phyloP scores from a whole-genome alignment of 1,139 yeast species.

The Cylindricascospora bacillispora region DNA sequence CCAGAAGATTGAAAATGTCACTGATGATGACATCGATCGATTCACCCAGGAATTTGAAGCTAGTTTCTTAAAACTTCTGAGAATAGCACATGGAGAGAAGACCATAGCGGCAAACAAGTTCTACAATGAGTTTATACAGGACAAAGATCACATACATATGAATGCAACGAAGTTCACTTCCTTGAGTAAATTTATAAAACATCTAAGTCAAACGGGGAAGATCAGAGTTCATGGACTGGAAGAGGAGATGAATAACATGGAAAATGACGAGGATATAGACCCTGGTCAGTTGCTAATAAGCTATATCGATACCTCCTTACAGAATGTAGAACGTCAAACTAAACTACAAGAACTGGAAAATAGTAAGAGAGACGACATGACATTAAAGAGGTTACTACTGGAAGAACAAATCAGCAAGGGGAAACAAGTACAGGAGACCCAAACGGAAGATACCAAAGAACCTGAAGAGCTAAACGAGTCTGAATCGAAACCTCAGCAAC shows the following conservation, averaged over 20 bases:
- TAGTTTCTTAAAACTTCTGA: conserved; percentile 54
- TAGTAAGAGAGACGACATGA: conserved; percentile 32
- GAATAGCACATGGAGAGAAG: conserved; percentile 71
- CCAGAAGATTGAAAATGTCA: conserved; percentile 39
- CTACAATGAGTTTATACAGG: conserved; percentile 77
- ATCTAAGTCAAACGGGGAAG: conserved; percentile 48
- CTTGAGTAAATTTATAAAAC: conserved; percentile 56
- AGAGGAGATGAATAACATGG: conserved; percentile 12
- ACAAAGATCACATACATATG: conserved; percentile 78
- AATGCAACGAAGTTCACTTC: conserved; percentile 76
- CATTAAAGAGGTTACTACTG: too few species aligned
- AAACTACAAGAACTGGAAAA: conserved; percentile 28
- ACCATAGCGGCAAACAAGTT: conserved; percentile 68
- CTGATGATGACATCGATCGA: conserved; percentile 37
- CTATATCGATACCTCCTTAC: conserved; percentile 41
- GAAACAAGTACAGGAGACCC: neutral
- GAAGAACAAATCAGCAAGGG: conserved; percentile 38
- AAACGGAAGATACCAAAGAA: neutral
- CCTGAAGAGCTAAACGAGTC: conserved; percentile 1
- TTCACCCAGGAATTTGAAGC: conserved; percentile 48
- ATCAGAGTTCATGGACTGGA: conserved; percentile 35
- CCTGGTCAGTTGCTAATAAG: conserved; percentile 32
- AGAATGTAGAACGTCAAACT: conserved; percentile 29
- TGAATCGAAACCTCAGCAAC: neutral
- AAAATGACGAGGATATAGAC: conserved; percentile 11